phyloP scores from a whole-genome alignment of 129 eudicot species.

The Heracleum sosnowskyi region DNA sequence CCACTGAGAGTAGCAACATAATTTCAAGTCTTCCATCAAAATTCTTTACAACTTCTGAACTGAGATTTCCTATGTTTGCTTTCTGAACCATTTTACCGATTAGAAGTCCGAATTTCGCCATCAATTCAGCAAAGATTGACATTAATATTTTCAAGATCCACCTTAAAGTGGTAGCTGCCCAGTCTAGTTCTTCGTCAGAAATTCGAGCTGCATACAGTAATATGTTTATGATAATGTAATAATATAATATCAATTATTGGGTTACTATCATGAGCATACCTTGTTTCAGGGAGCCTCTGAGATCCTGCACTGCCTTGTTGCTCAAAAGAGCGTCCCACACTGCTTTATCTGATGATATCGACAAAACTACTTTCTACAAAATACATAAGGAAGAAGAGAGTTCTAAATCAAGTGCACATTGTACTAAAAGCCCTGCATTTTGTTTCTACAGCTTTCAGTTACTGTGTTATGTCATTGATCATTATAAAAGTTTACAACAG shows the following conservation, averaged over 20 bases:
- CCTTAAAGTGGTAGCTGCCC: conserved; percentile 24
- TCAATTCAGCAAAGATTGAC: conserved; percentile 28
- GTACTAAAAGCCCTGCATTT: neutral
- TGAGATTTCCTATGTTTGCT: conserved; percentile 14
- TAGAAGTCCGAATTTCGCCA: conserved; percentile 26
- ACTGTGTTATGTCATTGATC: neutral
- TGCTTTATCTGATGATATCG: conserved; percentile 46
- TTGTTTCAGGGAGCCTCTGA: conserved; percentile 34
- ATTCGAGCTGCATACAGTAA: conserved; percentile 21
- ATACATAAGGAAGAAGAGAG: neutral
- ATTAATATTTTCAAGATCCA: conserved; percentile 41
- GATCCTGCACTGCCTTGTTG: conserved; percentile 52
- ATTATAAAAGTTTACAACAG: neutral
- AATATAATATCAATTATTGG: neutral
- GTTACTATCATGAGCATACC: conserved; percentile 17
- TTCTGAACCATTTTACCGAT: conserved; percentile 18
- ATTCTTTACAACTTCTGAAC: conserved; percentile 20
- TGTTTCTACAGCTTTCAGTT: neutral
- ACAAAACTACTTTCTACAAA: conserved; percentile 40
- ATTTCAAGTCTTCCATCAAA: conserved; percentile 48
- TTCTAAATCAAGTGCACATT: neutral
- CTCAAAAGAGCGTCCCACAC: conserved; percentile 62
- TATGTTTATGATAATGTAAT: neutral
- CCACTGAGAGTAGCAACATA: conserved; percentile 45
- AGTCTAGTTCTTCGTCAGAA: conserved; percentile 26